Conservation (phyloP, 2,329 filamentous ascomycete species). For the Trichophyton rubrum region DNA sequence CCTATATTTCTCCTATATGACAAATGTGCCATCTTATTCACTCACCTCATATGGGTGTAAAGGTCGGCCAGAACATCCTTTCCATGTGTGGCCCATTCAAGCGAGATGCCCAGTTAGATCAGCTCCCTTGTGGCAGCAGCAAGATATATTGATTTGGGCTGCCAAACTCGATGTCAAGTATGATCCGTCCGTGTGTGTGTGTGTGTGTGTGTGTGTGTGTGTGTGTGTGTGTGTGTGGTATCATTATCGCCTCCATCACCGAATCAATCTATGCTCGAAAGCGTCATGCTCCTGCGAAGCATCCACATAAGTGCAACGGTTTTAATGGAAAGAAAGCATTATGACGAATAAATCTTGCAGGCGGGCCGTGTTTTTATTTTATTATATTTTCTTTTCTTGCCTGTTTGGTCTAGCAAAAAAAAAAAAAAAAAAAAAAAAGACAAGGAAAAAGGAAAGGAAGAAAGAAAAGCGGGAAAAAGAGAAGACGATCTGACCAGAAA, state of each 20-base stretch:
- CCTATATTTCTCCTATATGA: not conserved
- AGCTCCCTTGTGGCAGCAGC: not conserved
- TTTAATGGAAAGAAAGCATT: not conserved
- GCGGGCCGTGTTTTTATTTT: slow-evolving; percentile 2
- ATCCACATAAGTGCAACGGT: slow-evolving; percentile 1
- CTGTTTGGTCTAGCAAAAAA: not conserved
- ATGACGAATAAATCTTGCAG: slow-evolving; percentile 1
- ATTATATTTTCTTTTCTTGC: not conserved
- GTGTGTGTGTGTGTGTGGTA: not conserved
- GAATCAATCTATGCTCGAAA: not conserved
- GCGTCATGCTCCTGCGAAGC: not conserved
- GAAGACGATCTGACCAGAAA: not conserved
- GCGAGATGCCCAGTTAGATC: not conserved
- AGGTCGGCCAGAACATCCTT: not conserved
- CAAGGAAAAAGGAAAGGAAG: not conserved
- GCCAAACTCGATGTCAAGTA: not conserved
- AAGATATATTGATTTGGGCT: not conserved
- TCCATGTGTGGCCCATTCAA: not conserved
- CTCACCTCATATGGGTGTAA: not conserved
- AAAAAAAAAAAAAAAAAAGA: not conserved
- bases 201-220: too few relatives aligned
- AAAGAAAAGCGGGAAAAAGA: not conserved
- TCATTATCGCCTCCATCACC: not conserved
- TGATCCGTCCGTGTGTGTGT: not conserved
- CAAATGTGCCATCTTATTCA: not conserved